Evolutionary conservation across 108 stramenopile species (phyloP).

Genomic region (Pseudonitzschia pungens): DNA sequence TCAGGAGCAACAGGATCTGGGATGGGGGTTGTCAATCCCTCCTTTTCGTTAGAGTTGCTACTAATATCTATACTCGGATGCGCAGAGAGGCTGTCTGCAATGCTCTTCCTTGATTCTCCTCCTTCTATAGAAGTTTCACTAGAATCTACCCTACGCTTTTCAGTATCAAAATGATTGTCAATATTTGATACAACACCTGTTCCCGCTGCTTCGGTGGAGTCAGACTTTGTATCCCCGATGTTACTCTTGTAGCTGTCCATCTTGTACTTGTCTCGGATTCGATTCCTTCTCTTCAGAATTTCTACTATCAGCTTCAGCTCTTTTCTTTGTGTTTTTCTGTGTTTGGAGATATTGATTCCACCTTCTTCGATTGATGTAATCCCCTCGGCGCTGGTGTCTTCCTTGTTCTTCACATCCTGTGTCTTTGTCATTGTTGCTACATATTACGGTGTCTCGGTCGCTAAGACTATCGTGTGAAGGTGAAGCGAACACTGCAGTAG

Average conservation of each 20-base stretch:
- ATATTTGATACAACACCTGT: background rate
- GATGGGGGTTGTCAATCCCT: no score
- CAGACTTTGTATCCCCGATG: background rate
- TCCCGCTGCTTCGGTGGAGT: background rate
- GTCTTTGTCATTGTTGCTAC: slow-evolving; percentile 3
- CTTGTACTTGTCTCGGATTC: no score
- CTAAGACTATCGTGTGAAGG: slow-evolving; percentile 1
- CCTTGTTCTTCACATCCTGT: no score
- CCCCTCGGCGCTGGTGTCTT: no score
- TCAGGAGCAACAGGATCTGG: no score
- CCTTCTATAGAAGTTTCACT: background rate
- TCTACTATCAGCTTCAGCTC: no score
- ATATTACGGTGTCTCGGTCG: slow-evolving; percentile 1
- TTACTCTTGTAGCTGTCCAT: no score
- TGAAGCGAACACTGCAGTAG: background rate
- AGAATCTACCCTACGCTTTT: background rate
- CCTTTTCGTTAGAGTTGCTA: no score
- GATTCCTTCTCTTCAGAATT: no score
- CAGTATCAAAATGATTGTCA: slow-evolving; percentile 8
- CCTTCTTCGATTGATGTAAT: no score
- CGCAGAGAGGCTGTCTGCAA: background rate
- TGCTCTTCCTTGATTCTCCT: background rate
- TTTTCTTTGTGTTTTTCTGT: no score
- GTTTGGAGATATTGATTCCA: no score
- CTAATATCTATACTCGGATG: background rate